Conservation (phyloP, 2,329 filamentous ascomycete species). For the Colletotrichum sansevieriae region DNA sequence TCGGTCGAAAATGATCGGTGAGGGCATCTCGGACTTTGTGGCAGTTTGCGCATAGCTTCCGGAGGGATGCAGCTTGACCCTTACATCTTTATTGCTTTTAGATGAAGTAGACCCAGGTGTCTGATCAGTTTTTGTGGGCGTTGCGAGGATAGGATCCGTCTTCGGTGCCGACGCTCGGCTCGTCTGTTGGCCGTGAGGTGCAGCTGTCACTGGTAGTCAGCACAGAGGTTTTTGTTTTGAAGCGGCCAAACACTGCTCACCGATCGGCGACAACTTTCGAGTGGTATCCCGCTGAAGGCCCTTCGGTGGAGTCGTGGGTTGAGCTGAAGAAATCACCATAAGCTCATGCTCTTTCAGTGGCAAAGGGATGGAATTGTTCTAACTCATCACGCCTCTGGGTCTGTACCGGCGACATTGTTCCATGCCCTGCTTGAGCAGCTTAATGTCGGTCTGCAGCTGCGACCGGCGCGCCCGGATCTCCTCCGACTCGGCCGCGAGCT, state of each 20-base stretch:
- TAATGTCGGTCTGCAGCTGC: conserved; percentile 36
- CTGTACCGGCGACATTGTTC: conserved; percentile 43
- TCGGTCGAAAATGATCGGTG: not conserved
- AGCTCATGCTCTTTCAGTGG: not conserved
- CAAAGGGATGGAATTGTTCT: not conserved
- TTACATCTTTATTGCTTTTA: not conserved
- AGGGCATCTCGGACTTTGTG: not conserved
- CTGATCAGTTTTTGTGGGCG: not conserved
- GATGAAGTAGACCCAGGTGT: not conserved
- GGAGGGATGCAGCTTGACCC: not conserved
- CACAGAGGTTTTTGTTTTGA: not conserved
- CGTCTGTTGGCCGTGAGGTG: conserved; percentile 1
- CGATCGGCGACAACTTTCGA: not conserved
- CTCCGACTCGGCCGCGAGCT: conserved; percentile 51
- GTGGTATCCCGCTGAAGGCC: not conserved
- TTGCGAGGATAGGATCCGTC: not conserved
- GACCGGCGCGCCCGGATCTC: conserved; percentile 41
- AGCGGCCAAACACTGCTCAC: not conserved
- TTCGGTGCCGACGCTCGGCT: not conserved
- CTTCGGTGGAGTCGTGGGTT: not conserved
- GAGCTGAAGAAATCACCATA: not conserved
- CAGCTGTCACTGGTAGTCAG: conserved; percentile 3
- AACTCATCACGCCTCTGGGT: not conserved
- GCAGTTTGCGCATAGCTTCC: not conserved
- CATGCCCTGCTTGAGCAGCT: conserved; percentile 42